Conservation (phyloP, 2,329 filamentous ascomycete species). For the Passalora sequoiae region DNA sequence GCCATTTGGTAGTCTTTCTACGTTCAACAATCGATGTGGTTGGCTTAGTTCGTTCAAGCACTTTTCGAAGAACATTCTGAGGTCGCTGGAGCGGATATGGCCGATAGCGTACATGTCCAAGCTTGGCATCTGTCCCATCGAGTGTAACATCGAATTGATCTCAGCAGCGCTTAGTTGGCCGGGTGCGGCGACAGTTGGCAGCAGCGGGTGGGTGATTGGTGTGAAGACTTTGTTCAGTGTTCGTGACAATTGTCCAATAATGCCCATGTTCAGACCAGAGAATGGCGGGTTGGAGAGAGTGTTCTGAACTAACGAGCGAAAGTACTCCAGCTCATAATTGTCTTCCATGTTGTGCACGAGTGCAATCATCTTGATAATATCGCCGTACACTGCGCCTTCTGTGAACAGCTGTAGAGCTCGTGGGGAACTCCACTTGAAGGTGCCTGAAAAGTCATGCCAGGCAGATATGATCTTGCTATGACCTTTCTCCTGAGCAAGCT, state of each 20-base stretch:
- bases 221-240: constrained; percentile 82
- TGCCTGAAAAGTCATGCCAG: constrained; percentile 82
- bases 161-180: constrained; percentile 81
- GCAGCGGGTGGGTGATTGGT: constrained; percentile 76
- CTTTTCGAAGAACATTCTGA: constrained; percentile 78
- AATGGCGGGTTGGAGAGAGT: constrained; percentile 68
- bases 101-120: constrained; percentile 77
- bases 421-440: constrained; percentile 73
- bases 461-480: constrained; percentile 86
- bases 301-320: constrained; percentile 68
- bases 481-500: constrained; percentile 64
- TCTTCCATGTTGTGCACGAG: constrained; percentile 76
- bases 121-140: constrained; percentile 74
- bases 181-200: constrained; percentile 78
- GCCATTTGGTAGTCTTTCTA: constrained; percentile 64
- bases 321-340: constrained; percentile 87
- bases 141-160: constrained; percentile 73
- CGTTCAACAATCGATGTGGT: constrained; percentile 72
- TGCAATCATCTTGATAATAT: constrained; percentile 75
- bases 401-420: constrained; percentile 68
- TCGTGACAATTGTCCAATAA: constrained; percentile 76
- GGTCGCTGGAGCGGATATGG: constrained; percentile 64
- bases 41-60: constrained; percentile 60
- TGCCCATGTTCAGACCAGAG: constrained; percentile 82
- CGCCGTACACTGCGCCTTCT: constrained; percentile 67